These are phyloP conservation scores for Closterium sp. DNA, from an alignment of 139 green algal genomes.

Conservation along the genomic window DNA sequence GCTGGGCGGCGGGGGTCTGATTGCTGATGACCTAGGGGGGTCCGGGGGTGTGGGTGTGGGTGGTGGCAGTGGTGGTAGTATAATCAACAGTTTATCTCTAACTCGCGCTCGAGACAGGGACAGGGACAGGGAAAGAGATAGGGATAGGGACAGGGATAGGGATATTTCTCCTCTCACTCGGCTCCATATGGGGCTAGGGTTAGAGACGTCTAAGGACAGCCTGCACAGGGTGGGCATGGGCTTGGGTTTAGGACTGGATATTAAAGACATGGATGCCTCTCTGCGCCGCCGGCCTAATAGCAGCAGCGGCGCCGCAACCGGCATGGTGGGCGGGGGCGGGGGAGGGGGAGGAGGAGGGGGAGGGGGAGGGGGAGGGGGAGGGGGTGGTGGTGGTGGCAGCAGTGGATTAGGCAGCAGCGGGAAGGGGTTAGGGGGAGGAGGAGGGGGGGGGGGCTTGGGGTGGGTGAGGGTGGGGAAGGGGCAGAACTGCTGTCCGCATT, in stretches of 20 bases:
- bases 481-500: neutral
- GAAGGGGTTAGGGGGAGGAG: neutral
- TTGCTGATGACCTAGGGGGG: neutral
- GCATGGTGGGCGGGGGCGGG: neutral
- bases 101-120: neutral
- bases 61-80: neutral
- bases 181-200: neutral
- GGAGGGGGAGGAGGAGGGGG: neutral
- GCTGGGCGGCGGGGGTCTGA: neutral
- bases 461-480: neutral
- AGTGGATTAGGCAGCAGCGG: neutral
- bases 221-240: neutral
- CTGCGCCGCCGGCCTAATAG: neutral
- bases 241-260: neutral
- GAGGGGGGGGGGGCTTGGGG: neutral
- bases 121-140: neutral
- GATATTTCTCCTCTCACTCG: neutral
- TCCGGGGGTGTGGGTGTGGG: neutral
- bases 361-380: neutral
- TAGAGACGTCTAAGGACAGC: neutral
- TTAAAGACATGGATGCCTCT: neutral
- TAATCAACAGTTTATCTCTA: neutral
- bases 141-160: neutral
- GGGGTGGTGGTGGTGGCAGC: neutral
- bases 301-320: neutral